phyloP scores from a whole-genome alignment of 345 rosid species.

The Dipteronia dyeriana region DNA sequence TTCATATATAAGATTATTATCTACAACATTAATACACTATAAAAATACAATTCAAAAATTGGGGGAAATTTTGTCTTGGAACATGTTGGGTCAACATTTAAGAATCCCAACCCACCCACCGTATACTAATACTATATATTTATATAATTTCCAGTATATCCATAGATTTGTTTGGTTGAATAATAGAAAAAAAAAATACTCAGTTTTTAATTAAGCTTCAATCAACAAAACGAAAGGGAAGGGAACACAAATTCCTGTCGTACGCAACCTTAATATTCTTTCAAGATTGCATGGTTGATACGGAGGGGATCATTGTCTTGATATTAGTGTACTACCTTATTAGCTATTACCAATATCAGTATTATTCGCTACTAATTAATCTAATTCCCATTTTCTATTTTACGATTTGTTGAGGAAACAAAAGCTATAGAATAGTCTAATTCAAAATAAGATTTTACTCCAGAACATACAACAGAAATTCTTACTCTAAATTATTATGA shows the following conservation, averaged over 20 bases:
- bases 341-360: too few relatives aligned
- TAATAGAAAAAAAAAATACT: not conserved
- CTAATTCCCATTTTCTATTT: too few relatives aligned
- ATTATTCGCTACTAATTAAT: too few relatives aligned
- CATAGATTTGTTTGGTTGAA: slow-evolving; percentile 3
- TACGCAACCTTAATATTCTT: slow-evolving; percentile 26
- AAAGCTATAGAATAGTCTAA: too few relatives aligned
- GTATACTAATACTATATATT: too few relatives aligned
- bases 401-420: too few relatives aligned
- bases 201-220: not conserved
- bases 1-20: not conserved
- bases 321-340: not conserved
- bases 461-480: too few relatives aligned
- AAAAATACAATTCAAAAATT: not conserved
- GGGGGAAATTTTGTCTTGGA: not conserved
- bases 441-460: too few relatives aligned
- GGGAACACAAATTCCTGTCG: slow-evolving; percentile 24
- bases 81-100: slow-evolving; percentile 20
- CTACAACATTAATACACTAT: not conserved
- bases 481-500: too few relatives aligned
- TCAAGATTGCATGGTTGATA: slow-evolving; percentile 4
- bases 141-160: not conserved
- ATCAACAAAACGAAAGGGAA: not conserved
- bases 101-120: slow-evolving; percentile 1
- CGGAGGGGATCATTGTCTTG: slow-evolving; percentile 13